Conservation (phyloP, 2,329 filamentous ascomycete species). For the Trichoderma sp. region DNA sequence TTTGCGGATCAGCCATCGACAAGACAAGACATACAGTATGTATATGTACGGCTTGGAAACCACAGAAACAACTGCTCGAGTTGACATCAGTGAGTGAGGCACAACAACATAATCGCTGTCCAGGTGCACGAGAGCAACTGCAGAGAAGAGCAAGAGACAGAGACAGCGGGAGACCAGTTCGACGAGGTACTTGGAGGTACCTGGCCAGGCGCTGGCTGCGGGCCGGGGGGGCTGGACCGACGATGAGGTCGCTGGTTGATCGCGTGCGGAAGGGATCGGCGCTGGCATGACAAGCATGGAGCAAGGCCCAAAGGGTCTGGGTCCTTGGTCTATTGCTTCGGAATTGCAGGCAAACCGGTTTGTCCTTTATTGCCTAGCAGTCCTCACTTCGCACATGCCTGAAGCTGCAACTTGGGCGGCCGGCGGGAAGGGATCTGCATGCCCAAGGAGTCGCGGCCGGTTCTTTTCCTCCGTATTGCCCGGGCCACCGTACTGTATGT, state of each 20-base stretch:
- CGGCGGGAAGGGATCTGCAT: too few relatives aligned
- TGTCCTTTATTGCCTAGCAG: not conserved
- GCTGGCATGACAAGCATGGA: slow-evolving; percentile 26
- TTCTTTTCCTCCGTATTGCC: slow-evolving; percentile 1
- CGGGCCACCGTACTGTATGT: slow-evolving; percentile 7
- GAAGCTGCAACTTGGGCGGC: too few relatives aligned
- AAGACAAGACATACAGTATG: not conserved
- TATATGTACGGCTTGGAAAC: slow-evolving; percentile 18
- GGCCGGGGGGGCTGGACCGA: slow-evolving; percentile 25
- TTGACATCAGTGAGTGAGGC: too few relatives aligned
- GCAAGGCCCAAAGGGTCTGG: not conserved
- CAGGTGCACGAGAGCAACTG: too few relatives aligned
- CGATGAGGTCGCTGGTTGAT: slow-evolving; percentile 29
- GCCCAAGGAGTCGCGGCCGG: too few relatives aligned
- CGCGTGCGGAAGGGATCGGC: slow-evolving; percentile 33
- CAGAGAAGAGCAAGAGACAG: not conserved
- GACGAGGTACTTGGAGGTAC: slow-evolving; percentile 17
- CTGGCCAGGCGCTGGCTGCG: slow-evolving; percentile 24
- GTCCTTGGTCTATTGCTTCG: slow-evolving; percentile 9
- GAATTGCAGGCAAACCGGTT: slow-evolving; percentile 18
- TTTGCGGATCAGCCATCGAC: not conserved
- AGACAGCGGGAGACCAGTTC: too few relatives aligned
- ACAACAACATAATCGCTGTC: too few relatives aligned
- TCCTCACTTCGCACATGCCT: not conserved
- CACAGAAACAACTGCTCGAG: not conserved